Evolutionary conservation across 352 stramenopile genomes (phyloP).

Genomic region (Phytophthora europaea): DNA sequence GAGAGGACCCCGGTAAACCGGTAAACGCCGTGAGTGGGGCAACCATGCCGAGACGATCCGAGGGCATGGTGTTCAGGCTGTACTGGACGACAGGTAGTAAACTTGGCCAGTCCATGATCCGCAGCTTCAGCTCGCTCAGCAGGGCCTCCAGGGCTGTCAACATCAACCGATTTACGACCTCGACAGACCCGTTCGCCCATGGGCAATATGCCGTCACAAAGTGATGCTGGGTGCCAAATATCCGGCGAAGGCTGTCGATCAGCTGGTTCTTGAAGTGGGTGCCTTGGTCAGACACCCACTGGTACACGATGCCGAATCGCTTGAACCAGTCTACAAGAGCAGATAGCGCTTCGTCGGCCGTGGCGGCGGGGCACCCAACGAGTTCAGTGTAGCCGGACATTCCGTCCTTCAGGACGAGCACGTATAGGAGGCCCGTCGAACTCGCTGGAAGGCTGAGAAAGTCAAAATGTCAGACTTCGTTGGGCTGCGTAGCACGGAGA

Average conservation of each 20-base stretch:
- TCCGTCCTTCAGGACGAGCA: neutral
- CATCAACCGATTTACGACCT: neutral
- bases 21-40: neutral
- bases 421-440: neutral
- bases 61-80: neutral
- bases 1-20: neutral
- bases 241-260: neutral
- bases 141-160: neutral
- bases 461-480: conserved; percentile 1
- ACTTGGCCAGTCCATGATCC: neutral
- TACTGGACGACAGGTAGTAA: neutral
- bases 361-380: neutral
- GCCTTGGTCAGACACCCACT: neutral
- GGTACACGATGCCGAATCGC: neutral
- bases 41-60: neutral
- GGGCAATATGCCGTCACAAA: neutral
- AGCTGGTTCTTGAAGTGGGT: neutral
- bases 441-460: neutral
- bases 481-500: neutral
- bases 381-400: neutral
- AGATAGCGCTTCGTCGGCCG: neutral
- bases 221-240: neutral
- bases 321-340: neutral
- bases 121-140: neutral
- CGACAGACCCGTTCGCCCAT: neutral